These are phyloP conservation scores for apple (Malus domestica) DNA, from an alignment of 306 rosid species.

Conservation along the genomic window DNA sequence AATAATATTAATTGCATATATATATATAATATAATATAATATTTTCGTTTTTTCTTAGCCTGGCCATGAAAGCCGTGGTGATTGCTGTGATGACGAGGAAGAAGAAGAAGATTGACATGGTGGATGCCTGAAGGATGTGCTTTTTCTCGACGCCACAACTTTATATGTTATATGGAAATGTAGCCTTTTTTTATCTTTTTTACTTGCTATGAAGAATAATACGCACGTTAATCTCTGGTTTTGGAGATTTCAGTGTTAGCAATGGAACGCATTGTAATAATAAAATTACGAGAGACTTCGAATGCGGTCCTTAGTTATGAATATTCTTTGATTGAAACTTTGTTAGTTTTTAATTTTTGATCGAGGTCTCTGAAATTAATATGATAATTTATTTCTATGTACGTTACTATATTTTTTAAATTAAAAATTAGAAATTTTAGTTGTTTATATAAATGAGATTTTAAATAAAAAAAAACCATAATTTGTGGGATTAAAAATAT, in stretches of 20 bases:
- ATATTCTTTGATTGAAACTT: too few relatives aligned
- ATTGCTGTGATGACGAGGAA: slow-evolving; percentile 2
- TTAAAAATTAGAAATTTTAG: too few relatives aligned
- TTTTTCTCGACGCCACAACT: not conserved
- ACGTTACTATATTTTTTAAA: too few relatives aligned
- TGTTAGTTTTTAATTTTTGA: too few relatives aligned
- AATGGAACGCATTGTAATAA: not conserved
- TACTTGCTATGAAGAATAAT: not conserved
- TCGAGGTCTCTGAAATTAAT: too few relatives aligned
- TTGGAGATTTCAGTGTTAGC: not conserved
- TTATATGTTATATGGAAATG: not conserved
- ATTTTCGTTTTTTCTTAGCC: not conserved
- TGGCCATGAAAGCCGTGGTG: not conserved
- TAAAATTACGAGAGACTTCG: not conserved
- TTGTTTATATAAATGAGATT: too few relatives aligned
- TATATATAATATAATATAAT: not conserved
- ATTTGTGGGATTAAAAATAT: too few relatives aligned
- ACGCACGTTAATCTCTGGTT: not conserved
- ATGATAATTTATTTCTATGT: too few relatives aligned
- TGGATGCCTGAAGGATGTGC: not conserved
- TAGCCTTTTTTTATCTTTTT: not conserved
- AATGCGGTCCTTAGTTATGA: too few relatives aligned
- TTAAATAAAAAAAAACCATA: too few relatives aligned
- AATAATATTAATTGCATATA: too few relatives aligned
- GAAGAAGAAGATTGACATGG: slow-evolving; percentile 32